Conservation (phyloP, 2,329 filamentous ascomycete species). For the Trichoderma sp. region DNA sequence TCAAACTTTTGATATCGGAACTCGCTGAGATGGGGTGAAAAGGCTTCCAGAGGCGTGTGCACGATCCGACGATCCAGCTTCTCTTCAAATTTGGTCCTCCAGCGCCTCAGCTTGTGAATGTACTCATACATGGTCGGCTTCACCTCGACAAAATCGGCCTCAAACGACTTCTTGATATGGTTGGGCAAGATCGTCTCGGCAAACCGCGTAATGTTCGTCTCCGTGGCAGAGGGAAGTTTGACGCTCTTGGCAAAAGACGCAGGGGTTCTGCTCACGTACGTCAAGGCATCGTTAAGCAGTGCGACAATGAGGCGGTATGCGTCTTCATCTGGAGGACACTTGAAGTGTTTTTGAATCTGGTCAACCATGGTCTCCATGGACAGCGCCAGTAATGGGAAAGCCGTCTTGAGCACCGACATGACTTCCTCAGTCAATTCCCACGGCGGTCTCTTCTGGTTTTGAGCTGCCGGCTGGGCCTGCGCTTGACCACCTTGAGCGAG, state of each 20-base stretch:
- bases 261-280: slow-evolving; percentile 87
- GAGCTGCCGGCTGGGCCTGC: slow-evolving; percentile 29
- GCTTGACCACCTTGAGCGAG: slow-evolving; percentile 22
- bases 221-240: slow-evolving; percentile 85
- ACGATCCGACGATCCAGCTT: slow-evolving; percentile 84
- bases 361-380: slow-evolving; percentile 99
- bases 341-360: slow-evolving; percentile 98
- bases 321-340: slow-evolving; percentile 97
- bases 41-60: slow-evolving; percentile 75
- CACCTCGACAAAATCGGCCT: slow-evolving; percentile 92
- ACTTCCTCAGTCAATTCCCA: slow-evolving; percentile 98
- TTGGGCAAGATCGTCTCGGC: slow-evolving; percentile 92
- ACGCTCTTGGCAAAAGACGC: slow-evolving; percentile 85
- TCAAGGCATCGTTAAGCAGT: slow-evolving; percentile 89
- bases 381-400: slow-evolving; percentile 89
- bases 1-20: slow-evolving; percentile 98
- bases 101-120: slow-evolving; percentile 92
- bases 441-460: slow-evolving; percentile 69
- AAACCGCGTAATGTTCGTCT: slow-evolving; percentile 95
- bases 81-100: slow-evolving; percentile 98
- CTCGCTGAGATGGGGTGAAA: slow-evolving; percentile 89
- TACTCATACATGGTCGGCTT: slow-evolving; percentile 99
- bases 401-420: slow-evolving; percentile 92
- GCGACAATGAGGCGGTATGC: slow-evolving; percentile 98
- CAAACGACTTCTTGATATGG: slow-evolving; percentile 95